Percentiles rank a stretch among this genome's conserved stretches.
These are phyloP conservation scores for Jamesozyma spencerorum DNA, from an alignment of 805 yeast genomes.

Conservation along the genomic window DNA sequence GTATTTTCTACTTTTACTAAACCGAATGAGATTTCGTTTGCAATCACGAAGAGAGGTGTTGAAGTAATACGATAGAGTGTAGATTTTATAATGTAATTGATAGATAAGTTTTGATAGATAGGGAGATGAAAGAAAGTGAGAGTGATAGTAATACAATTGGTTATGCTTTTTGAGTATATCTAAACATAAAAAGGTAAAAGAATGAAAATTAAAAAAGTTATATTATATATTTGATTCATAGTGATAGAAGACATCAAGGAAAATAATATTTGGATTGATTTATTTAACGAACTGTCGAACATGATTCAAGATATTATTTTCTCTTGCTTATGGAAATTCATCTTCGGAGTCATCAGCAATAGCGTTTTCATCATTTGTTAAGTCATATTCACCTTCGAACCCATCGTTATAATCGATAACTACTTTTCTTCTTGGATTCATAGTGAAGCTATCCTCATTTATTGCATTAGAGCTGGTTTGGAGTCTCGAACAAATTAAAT, in stretches of 20 bases:
- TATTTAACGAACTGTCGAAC: too few relatives aligned
- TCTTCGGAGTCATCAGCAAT: conserved; percentile 32
- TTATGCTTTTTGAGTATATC: too few relatives aligned
- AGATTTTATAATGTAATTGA: not conserved
- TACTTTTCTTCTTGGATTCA: conserved; percentile 21
- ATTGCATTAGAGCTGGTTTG: conserved; percentile 32
- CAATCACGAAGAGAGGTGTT: conserved; percentile 23
- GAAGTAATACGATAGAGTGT: conserved; percentile 8
- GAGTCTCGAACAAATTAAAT: conserved; percentile 48
- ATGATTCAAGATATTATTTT: too few relatives aligned
- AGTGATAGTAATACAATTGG: too few relatives aligned
- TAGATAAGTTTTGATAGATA: not conserved
- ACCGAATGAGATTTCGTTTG: conserved; percentile 16
- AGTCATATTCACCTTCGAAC: conserved; percentile 39
- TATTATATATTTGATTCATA: not conserved
- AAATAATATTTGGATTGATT: not conserved
- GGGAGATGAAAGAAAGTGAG: too few relatives aligned
- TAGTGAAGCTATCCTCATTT: conserved; percentile 30
- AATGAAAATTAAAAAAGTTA: too few relatives aligned
- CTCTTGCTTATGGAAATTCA: conserved; percentile 10
- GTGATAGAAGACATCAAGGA: not conserved
- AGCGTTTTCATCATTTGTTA: conserved; percentile 34
- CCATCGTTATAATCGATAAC: conserved; percentile 34
- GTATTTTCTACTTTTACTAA: conserved; percentile 34
- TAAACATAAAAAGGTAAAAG: too few relatives aligned